Conservation (phyloP, 1,284 basidiomycete species). For the Sanghuangporus sanghuang region DNA sequence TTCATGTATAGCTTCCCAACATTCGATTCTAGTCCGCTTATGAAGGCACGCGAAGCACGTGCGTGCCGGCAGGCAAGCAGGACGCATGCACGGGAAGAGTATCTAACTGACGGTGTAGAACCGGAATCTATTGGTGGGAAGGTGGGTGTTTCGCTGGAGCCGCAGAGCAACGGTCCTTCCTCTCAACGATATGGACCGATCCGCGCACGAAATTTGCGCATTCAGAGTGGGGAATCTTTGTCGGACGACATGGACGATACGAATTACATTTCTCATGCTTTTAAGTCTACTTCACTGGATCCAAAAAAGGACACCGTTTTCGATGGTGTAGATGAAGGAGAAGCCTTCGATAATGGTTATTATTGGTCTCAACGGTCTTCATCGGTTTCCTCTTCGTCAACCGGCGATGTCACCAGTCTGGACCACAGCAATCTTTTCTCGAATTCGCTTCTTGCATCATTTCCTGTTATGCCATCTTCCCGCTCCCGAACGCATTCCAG, state of each 20-base stretch:
- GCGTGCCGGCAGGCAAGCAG: conserved; percentile 4
- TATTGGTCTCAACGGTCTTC: conserved; percentile 12
- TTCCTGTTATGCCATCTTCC: conserved; percentile 9
- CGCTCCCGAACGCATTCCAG: conserved; percentile 7
- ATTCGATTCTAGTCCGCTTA: conserved; percentile 13
- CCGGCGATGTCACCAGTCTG: background rate
- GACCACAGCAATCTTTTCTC: conserved; percentile 1
- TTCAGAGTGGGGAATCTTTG: conserved; percentile 9
- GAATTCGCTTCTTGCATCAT: conserved; percentile 5
- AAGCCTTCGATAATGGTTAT: conserved; percentile 5
- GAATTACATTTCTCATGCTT: conserved; percentile 15
- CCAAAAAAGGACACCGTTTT: conserved; percentile 8
- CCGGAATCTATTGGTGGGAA: background rate
- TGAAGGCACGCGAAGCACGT: conserved; percentile 11
- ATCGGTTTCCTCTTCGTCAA: conserved; percentile 10
- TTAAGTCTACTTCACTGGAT: conserved; percentile 10
- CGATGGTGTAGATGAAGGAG: conserved; percentile 1
- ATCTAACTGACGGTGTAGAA: background rate
- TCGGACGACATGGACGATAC: conserved; percentile 10
- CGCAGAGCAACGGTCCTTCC: background rate
- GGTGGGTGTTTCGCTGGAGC: background rate
- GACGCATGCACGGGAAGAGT: background rate
- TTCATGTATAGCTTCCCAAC: conserved; percentile 17
- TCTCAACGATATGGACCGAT: conserved; percentile 1
- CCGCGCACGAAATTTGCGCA: conserved; percentile 11